These are phyloP conservation scores for Edaphochlamys debaryana DNA, from an alignment of 139 green algal genomes.

Conservation along the genomic window DNA sequence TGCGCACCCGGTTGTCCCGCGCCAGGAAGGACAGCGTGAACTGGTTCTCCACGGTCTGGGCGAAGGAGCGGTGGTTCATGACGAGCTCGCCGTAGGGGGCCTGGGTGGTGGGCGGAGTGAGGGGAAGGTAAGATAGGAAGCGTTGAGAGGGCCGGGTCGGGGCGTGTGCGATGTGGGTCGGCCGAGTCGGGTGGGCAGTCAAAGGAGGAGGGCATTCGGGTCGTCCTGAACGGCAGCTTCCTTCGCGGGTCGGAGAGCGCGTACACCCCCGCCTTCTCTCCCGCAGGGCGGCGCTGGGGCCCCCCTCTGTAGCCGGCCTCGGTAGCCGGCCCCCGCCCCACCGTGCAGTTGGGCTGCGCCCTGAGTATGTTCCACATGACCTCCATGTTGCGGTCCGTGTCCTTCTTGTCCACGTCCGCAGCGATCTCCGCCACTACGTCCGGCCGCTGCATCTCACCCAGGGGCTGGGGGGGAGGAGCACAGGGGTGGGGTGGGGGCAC, in stretches of 20 bases:
- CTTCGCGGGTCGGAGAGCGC: no score
- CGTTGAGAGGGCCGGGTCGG: no score
- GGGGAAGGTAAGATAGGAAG: background rate
- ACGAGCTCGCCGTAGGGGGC: constrained; percentile 46
- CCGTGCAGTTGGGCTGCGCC: background rate
- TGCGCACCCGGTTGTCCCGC: constrained; percentile 35
- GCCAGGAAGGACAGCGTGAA: constrained; percentile 91
- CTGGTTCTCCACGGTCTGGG: constrained; percentile 89
- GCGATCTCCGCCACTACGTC: constrained; percentile 48
- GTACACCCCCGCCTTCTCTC: no score
- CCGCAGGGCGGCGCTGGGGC: no score
- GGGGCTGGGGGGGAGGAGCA: background rate
- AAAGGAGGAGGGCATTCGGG: no score
- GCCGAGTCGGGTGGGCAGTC: background rate
- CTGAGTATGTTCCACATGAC: constrained; percentile 73
- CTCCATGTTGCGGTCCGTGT: constrained; percentile 84
- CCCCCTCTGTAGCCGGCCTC: no score
- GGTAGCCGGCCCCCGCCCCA: no score
- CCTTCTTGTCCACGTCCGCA: constrained; percentile 59
- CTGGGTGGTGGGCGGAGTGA: no score
- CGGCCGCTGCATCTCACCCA: constrained; percentile 56
- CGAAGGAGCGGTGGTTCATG: constrained; percentile 77
- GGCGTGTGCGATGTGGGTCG: background rate
- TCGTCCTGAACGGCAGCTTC: no score
- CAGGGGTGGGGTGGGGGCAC: background rate